phyloP scores from a whole-genome alignment of 1,139 yeast species.

The Debaryomyces psychrophilus region DNA sequence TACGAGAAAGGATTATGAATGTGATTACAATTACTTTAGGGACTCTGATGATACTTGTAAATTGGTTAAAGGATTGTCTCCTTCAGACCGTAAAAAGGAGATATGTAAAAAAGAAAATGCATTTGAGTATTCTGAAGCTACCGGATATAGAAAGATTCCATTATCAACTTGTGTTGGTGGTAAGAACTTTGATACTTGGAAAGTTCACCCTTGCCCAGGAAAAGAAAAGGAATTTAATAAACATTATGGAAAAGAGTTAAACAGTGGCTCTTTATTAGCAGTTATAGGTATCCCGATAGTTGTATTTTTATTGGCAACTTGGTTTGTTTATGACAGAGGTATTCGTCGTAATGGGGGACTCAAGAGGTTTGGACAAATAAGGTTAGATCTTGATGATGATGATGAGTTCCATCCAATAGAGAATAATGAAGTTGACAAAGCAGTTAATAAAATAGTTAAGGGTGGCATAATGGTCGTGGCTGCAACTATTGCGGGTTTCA shows the following conservation, averaged over 20 bases:
- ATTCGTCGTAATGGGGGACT: slow-evolving; percentile 81
- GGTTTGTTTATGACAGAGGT: slow-evolving; percentile 82
- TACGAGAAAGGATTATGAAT: slow-evolving; percentile 86
- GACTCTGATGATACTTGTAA: slow-evolving; percentile 84
- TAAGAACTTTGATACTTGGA: slow-evolving; percentile 59
- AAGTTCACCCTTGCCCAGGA: slow-evolving; percentile 86
- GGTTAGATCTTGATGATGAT: slow-evolving; percentile 76
- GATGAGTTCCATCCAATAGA: slow-evolving; percentile 67
- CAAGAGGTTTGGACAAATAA: slow-evolving; percentile 79
- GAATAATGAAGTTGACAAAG: slow-evolving; percentile 62
- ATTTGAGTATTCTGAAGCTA: slow-evolving; percentile 55
- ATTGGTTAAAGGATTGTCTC: slow-evolving; percentile 68
- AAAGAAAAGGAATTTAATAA: slow-evolving; percentile 66
- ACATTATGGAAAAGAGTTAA: slow-evolving; percentile 58
- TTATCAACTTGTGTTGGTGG: slow-evolving; percentile 51
- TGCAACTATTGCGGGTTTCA: slow-evolving; percentile 43
- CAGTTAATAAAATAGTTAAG: slow-evolving; percentile 62
- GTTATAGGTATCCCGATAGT: slow-evolving; percentile 61
- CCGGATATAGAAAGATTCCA: slow-evolving; percentile 51
- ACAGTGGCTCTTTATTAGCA: slow-evolving; percentile 55
- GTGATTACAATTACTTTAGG: slow-evolving; percentile 82
- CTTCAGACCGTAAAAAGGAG: slow-evolving; percentile 62
- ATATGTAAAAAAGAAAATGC: slow-evolving; percentile 61
- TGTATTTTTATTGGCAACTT: slow-evolving; percentile 58
- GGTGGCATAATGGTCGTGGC: slow-evolving; percentile 61